Evolutionary conservation across 169 alveolate species (phyloP).

Genomic region (Theileria parva): DNA sequence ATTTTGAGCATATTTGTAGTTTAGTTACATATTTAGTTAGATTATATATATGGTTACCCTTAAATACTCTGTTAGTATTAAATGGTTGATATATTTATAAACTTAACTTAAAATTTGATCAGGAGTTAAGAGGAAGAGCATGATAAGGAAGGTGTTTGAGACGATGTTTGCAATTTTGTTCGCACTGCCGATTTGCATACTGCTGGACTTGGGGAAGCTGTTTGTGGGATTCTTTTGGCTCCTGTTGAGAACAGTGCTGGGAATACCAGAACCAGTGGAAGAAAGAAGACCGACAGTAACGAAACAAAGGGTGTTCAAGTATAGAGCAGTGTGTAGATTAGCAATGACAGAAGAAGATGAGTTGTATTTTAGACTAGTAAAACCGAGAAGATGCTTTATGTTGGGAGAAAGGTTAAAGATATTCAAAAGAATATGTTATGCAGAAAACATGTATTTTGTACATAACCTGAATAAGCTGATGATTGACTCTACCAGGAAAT

Average conservation of each 20-base stretch:
- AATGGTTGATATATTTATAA: background rate
- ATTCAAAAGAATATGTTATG: conserved; percentile 1
- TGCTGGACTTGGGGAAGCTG: conserved; percentile 31
- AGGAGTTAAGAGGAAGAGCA: background rate
- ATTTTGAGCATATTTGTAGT: too few relatives aligned
- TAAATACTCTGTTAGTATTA: too few relatives aligned
- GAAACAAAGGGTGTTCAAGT: background rate
- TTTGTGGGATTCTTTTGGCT: conserved; percentile 19
- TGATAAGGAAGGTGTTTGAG: conserved; percentile 7
- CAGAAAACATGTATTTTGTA: conserved; percentile 6
- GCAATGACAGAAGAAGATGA: background rate
- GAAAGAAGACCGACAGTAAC: conserved; percentile 1
- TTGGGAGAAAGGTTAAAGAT: conserved; percentile 14
- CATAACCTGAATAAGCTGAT: conserved; percentile 6
- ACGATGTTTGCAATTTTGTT: conserved; percentile 18
- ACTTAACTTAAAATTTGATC: background rate
- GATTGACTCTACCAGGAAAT: background rate
- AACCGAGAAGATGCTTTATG: conserved; percentile 13
- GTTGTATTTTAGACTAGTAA: background rate
- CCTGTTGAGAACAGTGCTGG: background rate
- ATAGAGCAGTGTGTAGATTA: background rate
- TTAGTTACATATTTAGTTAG: background rate
- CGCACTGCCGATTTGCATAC: conserved; percentile 24
- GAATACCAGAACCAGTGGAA: conserved; percentile 17
- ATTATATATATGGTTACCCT: too few relatives aligned